A percentile compares a stretch with the other conserved stretches of the same genome.
Conservation (phyloP, 495 filamentous ascomycete species). For the Aspergillus sclerotiicarbonarius region DNA sequence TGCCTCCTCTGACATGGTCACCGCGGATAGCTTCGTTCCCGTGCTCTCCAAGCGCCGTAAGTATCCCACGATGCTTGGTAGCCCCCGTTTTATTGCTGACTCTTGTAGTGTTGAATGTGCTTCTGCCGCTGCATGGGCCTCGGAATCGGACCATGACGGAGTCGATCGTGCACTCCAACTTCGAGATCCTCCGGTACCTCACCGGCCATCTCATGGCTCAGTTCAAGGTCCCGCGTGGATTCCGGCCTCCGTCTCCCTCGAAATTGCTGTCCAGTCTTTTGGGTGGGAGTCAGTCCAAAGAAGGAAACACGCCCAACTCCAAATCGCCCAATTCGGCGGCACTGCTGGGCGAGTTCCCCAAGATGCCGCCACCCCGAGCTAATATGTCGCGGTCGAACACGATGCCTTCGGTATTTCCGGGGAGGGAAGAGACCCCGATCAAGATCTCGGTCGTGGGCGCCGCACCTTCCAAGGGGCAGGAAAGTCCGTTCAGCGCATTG, state of each 20-base stretch:
- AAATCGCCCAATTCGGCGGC: constrained; percentile 40
- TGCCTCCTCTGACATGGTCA: constrained; percentile 65
- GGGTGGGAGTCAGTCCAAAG: constrained; percentile 48
- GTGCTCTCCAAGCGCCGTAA: constrained; percentile 67
- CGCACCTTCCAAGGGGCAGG: constrained; percentile 36
- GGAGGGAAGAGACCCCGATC: constrained; percentile 30
- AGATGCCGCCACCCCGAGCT: constrained; percentile 35
- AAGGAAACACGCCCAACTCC: constrained; percentile 27
- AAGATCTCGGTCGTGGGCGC: constrained; percentile 38
- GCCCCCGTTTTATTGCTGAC: constrained; percentile 8
- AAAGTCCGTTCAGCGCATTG: constrained; percentile 60
- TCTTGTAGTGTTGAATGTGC: constrained; percentile 56
- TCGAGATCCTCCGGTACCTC: constrained; percentile 72
- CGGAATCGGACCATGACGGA: constrained; percentile 65
- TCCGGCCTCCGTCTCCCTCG: constrained; percentile 78
- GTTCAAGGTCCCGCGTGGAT: constrained; percentile 51
- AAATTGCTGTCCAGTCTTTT: constrained; percentile 87
- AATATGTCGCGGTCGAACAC: constrained; percentile 41
- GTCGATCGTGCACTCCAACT: constrained; percentile 46
- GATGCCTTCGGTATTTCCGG: constrained; percentile 35
- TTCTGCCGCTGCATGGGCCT: constrained; percentile 66
- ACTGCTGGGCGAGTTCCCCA: constrained; percentile 39
- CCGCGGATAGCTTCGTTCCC: constrained; percentile 62
- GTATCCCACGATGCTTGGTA: constrained; percentile 18
- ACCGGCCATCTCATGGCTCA: constrained; percentile 58